A percentile compares a stretch with the other conserved stretches of the same genome.
Conservation (phyloP, 2,329 filamentous ascomycete species). For the Hypoxylon sp. region DNA sequence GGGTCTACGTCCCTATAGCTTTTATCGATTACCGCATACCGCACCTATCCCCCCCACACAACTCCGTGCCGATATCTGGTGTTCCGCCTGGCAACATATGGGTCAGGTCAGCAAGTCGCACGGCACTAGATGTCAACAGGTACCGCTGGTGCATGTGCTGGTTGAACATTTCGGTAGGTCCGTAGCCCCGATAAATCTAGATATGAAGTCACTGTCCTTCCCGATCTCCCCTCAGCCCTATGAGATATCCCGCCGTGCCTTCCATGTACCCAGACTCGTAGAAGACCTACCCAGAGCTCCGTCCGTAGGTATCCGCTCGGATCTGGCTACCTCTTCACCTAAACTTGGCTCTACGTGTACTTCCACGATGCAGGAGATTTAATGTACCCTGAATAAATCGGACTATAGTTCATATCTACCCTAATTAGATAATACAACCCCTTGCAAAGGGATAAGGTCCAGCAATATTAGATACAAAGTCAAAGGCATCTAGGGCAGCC, state of each 20-base stretch:
- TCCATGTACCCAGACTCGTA: background rate
- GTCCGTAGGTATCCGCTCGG: slow-evolving; percentile 1
- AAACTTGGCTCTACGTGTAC: background rate
- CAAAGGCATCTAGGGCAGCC: background rate
- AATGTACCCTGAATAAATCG: background rate
- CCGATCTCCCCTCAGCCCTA: slow-evolving; percentile 3
- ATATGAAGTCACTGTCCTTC: slow-evolving; percentile 36
- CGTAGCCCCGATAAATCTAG: slow-evolving; percentile 4
- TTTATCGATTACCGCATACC: slow-evolving; percentile 17
- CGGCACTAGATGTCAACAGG: slow-evolving; percentile 12
- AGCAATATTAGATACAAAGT: background rate
- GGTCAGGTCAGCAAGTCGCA: slow-evolving; percentile 15
- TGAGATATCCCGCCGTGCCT: background rate
- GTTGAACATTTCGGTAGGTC: slow-evolving; percentile 5
- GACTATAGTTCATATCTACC: background rate
- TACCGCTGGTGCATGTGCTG: slow-evolving; percentile 11
- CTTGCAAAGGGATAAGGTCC: background rate
- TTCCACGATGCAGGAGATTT: background rate
- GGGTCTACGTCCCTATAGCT: background rate
- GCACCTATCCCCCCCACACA: slow-evolving; percentile 11
- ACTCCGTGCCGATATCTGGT: slow-evolving; percentile 14
- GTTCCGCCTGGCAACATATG: slow-evolving; percentile 7
- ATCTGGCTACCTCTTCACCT: background rate
- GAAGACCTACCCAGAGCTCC: slow-evolving; percentile 1
- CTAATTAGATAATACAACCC: background rate